Evolutionary conservation across 2,329 filamentous ascomycete species (phyloP).

Genomic region (Diaporthe batatas): DNA sequence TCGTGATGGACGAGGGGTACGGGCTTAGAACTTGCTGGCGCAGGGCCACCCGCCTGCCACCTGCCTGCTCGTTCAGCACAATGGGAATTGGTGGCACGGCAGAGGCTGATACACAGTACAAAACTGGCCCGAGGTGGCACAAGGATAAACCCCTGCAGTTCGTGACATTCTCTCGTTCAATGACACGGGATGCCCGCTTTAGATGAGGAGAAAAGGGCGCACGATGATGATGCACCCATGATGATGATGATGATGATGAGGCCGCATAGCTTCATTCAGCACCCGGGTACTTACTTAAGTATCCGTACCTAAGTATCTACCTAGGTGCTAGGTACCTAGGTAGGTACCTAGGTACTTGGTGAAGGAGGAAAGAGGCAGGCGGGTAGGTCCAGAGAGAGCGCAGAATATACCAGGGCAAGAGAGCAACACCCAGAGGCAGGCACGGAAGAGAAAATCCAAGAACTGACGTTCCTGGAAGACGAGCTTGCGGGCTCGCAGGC

Average conservation of each 20-base stretch:
- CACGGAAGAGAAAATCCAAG: not conserved
- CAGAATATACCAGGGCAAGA: not conserved
- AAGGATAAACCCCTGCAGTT: conserved; percentile 29
- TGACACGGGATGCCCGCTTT: conserved; percentile 30
- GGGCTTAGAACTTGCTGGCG: conserved; percentile 11
- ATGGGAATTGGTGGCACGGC: not conserved
- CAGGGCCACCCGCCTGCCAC: too few relatives aligned
- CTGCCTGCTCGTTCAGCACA: not conserved
- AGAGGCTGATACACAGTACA: conserved; percentile 2
- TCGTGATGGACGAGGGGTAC: conserved; percentile 22
- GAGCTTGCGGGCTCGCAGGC: not conserved
- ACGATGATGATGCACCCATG: conserved; percentile 38
- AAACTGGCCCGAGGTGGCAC: conserved; percentile 13
- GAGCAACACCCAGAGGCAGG: too few relatives aligned
- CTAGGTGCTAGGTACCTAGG: too few relatives aligned
- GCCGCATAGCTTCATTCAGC: too few relatives aligned
- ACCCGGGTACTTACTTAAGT: too few relatives aligned
- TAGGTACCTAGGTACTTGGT: too few relatives aligned
- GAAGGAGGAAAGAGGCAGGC: not conserved
- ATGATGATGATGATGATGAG: conserved; percentile 25
- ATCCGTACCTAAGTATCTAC: too few relatives aligned
- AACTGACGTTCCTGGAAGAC: conserved; percentile 26
- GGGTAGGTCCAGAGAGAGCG: not conserved
- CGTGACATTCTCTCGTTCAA: conserved; percentile 14
- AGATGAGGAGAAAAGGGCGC: conserved; percentile 26